Base-by-base conservation (phyloP, 257 asterid species). In the Euphrasia confusa region DNA sequence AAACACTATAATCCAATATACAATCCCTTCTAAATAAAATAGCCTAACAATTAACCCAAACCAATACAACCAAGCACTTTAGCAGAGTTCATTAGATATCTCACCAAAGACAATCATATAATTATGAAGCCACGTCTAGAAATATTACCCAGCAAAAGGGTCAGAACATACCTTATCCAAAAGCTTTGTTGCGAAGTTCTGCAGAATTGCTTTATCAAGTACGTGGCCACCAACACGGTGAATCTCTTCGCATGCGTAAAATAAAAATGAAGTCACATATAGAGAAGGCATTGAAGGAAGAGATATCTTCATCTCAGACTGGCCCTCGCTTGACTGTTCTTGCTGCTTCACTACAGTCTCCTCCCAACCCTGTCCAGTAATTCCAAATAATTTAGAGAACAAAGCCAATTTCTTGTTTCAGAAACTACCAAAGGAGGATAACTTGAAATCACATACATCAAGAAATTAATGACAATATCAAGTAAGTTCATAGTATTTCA, bases 241-340 rank as follows among this genome's bases (percentile, higher is more conserved):
- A 78, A 93, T 83, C 81, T 93, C 99, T 81, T 87, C 95, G 64
- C 99, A 87, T 35, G 96, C 95, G 68, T 79, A 80, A 73, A 89
- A 93, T 64, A 93, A 76, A 67, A 85, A 77, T 15, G 94, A 89
- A 71, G 84, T 75, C 66, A 89, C 76, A 65, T 89, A 83, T 61
- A 85, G 78, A 64, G 99, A 93, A 66, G 99, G 99, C 92, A 87
- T 82, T 26, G 97, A 93, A 64, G 99, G 99, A 68, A 93, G 99
- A 26, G 78, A 79, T 75, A 93, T 85, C 81, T 84, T 81, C 82
- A 93, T 83, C 70, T 89, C 99, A 9, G 96, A 67, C 74, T 75
- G 81, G 74, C 75, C 83, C 72, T 84, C 95, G 66, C 68, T 68
- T 17, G 85, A 74, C 74, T 81, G 91, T 54, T 85, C 96, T 78